Conservation (phyloP, 2,329 filamentous ascomycete species). For the Claviceps sp. region DNA sequence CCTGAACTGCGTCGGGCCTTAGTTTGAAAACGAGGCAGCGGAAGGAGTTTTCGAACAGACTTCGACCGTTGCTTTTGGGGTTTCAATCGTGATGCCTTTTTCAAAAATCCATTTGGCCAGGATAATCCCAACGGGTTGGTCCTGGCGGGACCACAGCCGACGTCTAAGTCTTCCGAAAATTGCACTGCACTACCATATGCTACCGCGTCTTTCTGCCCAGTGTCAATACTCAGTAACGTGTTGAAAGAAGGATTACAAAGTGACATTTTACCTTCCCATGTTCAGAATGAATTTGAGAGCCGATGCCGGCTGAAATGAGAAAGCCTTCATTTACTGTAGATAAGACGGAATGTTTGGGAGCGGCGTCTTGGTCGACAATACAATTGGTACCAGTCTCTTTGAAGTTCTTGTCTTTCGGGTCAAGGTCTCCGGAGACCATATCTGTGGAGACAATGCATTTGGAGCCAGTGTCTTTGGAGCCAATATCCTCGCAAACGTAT, state of each 20-base stretch:
- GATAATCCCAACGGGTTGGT: conserved; percentile 8
- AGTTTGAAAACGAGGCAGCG: conserved; percentile 26
- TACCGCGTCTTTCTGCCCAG: not conserved
- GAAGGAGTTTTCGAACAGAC: conserved; percentile 24
- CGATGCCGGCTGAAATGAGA: not conserved
- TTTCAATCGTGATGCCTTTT: conserved; percentile 17
- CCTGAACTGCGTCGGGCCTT: conserved; percentile 18
- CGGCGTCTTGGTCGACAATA: too few relatives aligned
- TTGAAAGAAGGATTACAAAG: not conserved
- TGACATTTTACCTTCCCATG: not conserved
- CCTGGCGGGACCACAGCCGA: not conserved
- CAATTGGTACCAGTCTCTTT: too few relatives aligned
- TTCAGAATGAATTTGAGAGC: not conserved
- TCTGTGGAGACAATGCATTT: too few relatives aligned
- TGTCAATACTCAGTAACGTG: not conserved
- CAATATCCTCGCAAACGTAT: too few relatives aligned
- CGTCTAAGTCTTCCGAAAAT: not conserved
- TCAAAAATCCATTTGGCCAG: conserved; percentile 11
- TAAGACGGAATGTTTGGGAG: not conserved
- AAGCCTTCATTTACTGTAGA: not conserved
- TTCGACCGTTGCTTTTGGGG: conserved; percentile 17
- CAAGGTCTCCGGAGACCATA: too few relatives aligned
- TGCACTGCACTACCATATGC: not conserved
- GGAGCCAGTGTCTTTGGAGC: too few relatives aligned
- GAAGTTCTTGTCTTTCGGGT: too few relatives aligned